phyloP scores from a whole-genome alignment of 1,284 basidiomycete species.

The Meira nashicola region DNA sequence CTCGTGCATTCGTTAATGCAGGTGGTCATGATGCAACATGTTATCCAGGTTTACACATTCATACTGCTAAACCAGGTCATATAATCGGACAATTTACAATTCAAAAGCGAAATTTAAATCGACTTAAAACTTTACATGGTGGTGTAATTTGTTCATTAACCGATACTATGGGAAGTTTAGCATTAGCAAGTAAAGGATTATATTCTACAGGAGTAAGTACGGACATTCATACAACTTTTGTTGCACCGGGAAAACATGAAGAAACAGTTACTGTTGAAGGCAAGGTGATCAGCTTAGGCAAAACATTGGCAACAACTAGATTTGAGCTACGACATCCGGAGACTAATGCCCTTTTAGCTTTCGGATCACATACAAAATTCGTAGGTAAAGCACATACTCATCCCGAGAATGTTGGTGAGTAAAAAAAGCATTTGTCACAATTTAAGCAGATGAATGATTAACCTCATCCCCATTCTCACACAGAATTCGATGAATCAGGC shows the following conservation, averaged over 20 bases:
- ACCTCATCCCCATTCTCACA: background rate
- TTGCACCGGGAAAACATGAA: conserved; percentile 61
- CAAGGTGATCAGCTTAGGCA: conserved; percentile 37
- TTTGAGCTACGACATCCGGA: conserved; percentile 42
- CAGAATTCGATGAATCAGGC: conserved; percentile 68
- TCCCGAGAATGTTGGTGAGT: conserved; percentile 65
- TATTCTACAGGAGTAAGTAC: conserved; percentile 81
- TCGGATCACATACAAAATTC: conserved; percentile 70
- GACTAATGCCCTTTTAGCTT: conserved; percentile 32
- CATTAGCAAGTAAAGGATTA: conserved; percentile 73
- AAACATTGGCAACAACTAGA: conserved; percentile 44
- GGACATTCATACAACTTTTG: conserved; percentile 77
- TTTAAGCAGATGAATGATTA: background rate
- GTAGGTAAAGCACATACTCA: conserved; percentile 69
- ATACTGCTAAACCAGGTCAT: conserved; percentile 31
- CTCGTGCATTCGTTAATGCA: conserved; percentile 8
- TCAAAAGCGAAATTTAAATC: conserved; percentile 38
- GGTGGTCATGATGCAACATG: conserved; percentile 43
- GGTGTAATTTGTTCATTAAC: conserved; percentile 77
- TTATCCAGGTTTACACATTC: conserved; percentile 29
- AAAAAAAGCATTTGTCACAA: background rate
- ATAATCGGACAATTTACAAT: conserved; percentile 31
- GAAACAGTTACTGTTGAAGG: conserved; percentile 28
- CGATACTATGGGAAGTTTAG: conserved; percentile 77
- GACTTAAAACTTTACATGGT: conserved; percentile 64